Evolutionary conservation across 176 grass and related monocot species (phyloP).

Genomic region (Bolboschoenus planiculmis): DNA sequence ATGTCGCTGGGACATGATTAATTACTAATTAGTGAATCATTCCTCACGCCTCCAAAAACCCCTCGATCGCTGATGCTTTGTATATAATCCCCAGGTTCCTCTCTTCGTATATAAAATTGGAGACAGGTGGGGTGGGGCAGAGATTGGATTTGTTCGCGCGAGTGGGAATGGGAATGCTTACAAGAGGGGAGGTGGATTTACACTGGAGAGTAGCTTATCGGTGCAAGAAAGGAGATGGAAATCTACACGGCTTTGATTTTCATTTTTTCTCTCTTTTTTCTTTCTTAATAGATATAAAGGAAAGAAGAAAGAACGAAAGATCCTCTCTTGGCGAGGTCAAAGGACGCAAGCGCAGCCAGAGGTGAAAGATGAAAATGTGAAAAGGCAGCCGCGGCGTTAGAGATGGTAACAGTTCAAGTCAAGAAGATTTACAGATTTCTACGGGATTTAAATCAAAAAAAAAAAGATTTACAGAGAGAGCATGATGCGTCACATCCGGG

Average conservation of each 20-base stretch:
- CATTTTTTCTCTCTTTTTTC: neutral
- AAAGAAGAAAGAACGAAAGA: neutral
- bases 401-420: slow-evolving; percentile 1
- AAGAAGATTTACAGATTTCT: no score
- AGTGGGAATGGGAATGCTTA: neutral
- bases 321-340: slow-evolving; percentile 11
- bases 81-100: neutral
- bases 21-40: neutral
- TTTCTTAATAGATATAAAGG: neutral
- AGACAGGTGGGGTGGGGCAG: neutral
- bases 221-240: neutral
- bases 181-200: neutral
- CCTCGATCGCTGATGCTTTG: neutral
- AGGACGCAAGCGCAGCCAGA: neutral
- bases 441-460: neutral
- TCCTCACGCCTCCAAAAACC: neutral
- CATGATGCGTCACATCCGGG: neutral
- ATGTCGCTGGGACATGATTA: neutral
- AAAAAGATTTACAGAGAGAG: neutral
- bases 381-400: neutral
- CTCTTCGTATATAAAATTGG: neutral
- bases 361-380: neutral
- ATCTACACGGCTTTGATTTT: slow-evolving; percentile 21
- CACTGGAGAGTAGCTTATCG: neutral
- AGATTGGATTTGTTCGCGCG: neutral